Evolutionary conservation across 2,329 filamentous ascomycete genomes (phyloP).

Genomic region (Penicillium sp.): DNA sequence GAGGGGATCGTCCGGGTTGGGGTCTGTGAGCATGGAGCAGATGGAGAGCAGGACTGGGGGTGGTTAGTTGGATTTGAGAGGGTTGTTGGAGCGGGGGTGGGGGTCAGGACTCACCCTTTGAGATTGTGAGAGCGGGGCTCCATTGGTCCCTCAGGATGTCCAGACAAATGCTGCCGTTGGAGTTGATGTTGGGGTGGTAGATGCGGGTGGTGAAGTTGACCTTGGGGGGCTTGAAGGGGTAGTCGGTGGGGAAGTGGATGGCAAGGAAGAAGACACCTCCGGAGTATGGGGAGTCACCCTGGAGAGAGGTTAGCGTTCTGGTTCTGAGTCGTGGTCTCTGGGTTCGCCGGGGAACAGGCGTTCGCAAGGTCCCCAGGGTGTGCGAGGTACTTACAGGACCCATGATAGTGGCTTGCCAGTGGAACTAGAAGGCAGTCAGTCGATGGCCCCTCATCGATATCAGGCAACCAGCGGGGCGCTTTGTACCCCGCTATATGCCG

Average conservation of each 20-base stretch:
- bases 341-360: background rate
- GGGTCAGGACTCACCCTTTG: slow-evolving; percentile 72
- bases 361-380: slow-evolving; percentile 1
- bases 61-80: slow-evolving; percentile 9
- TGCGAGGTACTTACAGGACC: slow-evolving; percentile 76
- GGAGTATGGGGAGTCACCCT: slow-evolving; percentile 96
- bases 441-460: slow-evolving; percentile 9
- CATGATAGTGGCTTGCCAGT: slow-evolving; percentile 99
- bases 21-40: slow-evolving; percentile 99
- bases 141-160: slow-evolving; percentile 99
- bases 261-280: slow-evolving; percentile 98
- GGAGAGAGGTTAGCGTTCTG: slow-evolving; percentile 37
- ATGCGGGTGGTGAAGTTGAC: slow-evolving; percentile 99
- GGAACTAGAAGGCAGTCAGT: slow-evolving; percentile 67
- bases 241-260: slow-evolving; percentile 99
- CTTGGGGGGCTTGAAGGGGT: slow-evolving; percentile 99
- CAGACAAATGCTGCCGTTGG: slow-evolving; percentile 97
- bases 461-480: slow-evolving; percentile 1
- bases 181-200: slow-evolving; percentile 99
- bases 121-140: slow-evolving; percentile 97
- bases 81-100: background rate
- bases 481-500: slow-evolving; percentile 25
- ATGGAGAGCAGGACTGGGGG: slow-evolving; percentile 86
- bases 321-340: background rate
- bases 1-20: slow-evolving; percentile 97